Conservation (phyloP, 768 basidiomycete genomes). For the Mycena pura region DNA sequence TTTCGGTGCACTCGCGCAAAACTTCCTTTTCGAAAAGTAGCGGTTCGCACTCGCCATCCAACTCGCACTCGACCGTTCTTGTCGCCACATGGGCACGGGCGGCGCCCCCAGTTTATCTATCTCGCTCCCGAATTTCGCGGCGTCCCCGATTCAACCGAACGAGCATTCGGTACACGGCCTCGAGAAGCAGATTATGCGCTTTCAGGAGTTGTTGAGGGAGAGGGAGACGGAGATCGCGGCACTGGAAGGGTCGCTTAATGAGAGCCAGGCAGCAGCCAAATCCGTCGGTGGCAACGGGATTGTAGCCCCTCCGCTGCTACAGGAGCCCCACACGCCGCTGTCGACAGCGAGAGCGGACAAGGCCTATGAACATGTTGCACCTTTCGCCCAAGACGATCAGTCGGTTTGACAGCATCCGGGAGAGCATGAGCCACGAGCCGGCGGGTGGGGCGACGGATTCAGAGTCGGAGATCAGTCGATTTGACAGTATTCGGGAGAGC, state of each 20-base stretch:
- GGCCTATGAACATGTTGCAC: constrained; percentile 35
- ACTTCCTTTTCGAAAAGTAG: constrained; percentile 79
- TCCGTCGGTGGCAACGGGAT: constrained; percentile 7
- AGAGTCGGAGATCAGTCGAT: constrained; percentile 70
- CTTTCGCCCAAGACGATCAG: constrained; percentile 77
- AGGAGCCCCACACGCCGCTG: constrained; percentile 11
- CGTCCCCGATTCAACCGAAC: constrained; percentile 39
- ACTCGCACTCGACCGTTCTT: constrained; percentile 54
- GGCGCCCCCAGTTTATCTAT: constrained; percentile 69
- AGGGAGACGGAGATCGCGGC: constrained; percentile 88
- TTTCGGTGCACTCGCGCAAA: constrained; percentile 86
- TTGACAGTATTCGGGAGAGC: constrained; percentile 73
- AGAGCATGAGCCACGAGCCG: constrained; percentile 60
- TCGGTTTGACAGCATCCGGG: constrained; percentile 77
- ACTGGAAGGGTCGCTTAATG: constrained; percentile 65
- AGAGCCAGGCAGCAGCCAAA: constrained; percentile 30
- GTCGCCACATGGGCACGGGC: constrained; percentile 37
- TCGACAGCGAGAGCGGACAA: constrained; percentile 4
- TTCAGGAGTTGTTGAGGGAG: constrained; percentile 91
- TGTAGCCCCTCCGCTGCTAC: background rate
- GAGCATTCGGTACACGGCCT: constrained; percentile 86
- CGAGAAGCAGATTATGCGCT: constrained; percentile 93
- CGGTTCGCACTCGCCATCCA: constrained; percentile 61
- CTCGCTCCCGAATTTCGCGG: constrained; percentile 52
- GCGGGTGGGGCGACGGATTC: constrained; percentile 41